Evolutionary conservation across 2,329 filamentous ascomycete species (phyloP).

Genomic region (Ceratocystiopsis sp.): DNA sequence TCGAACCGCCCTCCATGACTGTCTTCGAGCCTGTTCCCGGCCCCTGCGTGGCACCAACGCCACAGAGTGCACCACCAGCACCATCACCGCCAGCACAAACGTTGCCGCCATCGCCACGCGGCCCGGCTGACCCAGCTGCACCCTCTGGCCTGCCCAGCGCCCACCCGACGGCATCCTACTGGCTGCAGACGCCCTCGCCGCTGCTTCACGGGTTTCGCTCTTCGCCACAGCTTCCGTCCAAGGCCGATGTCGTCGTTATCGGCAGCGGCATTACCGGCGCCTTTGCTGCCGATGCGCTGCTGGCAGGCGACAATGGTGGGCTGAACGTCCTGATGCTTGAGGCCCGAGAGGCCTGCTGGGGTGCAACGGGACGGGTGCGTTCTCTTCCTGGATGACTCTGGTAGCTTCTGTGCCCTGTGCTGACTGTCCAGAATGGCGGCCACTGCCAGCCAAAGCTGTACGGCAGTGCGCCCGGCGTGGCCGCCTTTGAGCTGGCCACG

Average conservation of each 20-base stretch:
- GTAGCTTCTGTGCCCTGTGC: too few species aligned
- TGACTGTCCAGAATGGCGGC: conserved; percentile 34
- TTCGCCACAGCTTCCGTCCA: conserved; percentile 41
- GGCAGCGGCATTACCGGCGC: conserved; percentile 65
- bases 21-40: too few species aligned
- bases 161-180: conserved; percentile 50
- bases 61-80: too few species aligned
- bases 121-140: too few species aligned
- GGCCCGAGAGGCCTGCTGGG: conserved; percentile 65
- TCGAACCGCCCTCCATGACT: too few species aligned
- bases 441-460: conserved; percentile 64
- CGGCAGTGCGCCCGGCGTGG: conserved; percentile 38
- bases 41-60: too few species aligned
- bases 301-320: conserved; percentile 20
- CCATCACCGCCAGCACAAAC: too few species aligned
- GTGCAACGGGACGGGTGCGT: conserved; percentile 44
- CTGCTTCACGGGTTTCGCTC: conserved; percentile 50
- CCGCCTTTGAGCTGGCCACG: conserved; percentile 56
- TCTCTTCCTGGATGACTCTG: too few species aligned
- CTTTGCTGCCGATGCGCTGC: conserved; percentile 49
- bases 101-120: too few species aligned
- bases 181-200: conserved; percentile 51
- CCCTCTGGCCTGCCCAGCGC: conserved; percentile 38
- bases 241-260: conserved; percentile 53
- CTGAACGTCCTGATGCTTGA: conserved; percentile 53